Conservation (phyloP, 306 rosid species). For the Styphnolobium japonicum region DNA sequence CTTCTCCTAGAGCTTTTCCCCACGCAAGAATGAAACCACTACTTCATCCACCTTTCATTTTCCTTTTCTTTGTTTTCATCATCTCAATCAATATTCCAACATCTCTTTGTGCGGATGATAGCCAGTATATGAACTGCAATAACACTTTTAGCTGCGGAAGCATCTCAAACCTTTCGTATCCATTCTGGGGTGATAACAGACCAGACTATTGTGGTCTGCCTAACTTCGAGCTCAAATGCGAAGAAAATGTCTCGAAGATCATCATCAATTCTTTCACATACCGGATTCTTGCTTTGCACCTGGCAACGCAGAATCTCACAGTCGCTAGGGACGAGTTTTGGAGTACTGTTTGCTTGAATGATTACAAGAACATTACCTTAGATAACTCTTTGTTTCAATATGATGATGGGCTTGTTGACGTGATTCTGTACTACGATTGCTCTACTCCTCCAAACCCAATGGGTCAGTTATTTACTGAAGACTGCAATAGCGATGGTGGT, state of each 20-base stretch:
- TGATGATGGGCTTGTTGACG: not conserved
- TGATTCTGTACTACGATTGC: slow-evolving; percentile 18
- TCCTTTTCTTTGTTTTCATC: not conserved
- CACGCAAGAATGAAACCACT: slow-evolving; percentile 21
- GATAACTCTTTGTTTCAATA: not conserved
- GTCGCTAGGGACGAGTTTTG: slow-evolving; percentile 34
- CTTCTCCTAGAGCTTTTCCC: not conserved
- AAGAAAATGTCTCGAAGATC: not conserved
- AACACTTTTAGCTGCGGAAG: not conserved
- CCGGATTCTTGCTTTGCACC: not conserved
- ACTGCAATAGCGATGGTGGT: not conserved
- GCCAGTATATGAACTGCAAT: not conserved
- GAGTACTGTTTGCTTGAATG: not conserved
- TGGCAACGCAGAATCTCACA: not conserved
- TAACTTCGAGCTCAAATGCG: not conserved
- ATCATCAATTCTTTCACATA: not conserved
- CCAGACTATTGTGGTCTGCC: slow-evolving; percentile 1
- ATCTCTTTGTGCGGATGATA: not conserved
- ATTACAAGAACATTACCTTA: not conserved
- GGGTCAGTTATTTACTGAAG: too few species aligned
- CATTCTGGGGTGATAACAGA: slow-evolving; percentile 35
- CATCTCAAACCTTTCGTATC: not conserved
- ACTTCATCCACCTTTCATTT: not conserved
- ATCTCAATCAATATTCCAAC: slow-evolving; percentile 16
- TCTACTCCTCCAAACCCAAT: too few species aligned